Conservation (phyloP, 768 basidiomycete species). For the Boletales sp. region DNA sequence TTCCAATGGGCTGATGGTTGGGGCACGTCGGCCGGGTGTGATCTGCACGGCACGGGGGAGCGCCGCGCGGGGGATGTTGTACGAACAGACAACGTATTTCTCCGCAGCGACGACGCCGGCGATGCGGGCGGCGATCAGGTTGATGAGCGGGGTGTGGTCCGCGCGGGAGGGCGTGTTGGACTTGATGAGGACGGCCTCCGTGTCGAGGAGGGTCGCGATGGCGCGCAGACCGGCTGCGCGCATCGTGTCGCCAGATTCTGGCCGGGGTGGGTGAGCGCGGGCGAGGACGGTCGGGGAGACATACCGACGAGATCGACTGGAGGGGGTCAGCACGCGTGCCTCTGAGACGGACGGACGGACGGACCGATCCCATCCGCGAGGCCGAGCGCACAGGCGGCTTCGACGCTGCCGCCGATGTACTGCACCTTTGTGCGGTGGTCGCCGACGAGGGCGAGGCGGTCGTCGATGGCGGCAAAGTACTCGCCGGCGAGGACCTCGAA, state of each 20-base stretch:
- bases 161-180: constrained; percentile 63
- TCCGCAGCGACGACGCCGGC: constrained; percentile 87
- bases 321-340: not conserved
- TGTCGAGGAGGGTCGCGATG: constrained; percentile 82
- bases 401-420: constrained; percentile 96
- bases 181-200: constrained; percentile 92
- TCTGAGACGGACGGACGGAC: constrained; percentile 15
- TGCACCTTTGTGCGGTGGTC: constrained; percentile 76
- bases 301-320: constrained; percentile 85
- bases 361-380: constrained; percentile 94
- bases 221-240: constrained; percentile 93
- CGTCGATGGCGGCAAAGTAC: constrained; percentile 72
- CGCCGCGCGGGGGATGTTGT: constrained; percentile 74
- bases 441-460: constrained; percentile 45
- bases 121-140: constrained; percentile 80
- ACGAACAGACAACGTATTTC: constrained; percentile 87
- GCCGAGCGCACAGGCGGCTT: constrained; percentile 95
- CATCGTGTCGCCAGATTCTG: constrained; percentile 99
- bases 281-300: constrained; percentile 34
- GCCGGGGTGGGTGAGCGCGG: not conserved
- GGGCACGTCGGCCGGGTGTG: constrained; percentile 87
- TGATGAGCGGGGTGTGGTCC: constrained; percentile 62
- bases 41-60: constrained; percentile 61
- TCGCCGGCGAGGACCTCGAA: constrained; percentile 84
- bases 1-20: constrained; percentile 85